A percentile compares a stretch with the other conserved stretches of the same genome.
Evolutionary conservation across 2,329 filamentous ascomycete genomes (phyloP).

Genomic region (Aspergillus flavus): DNA sequence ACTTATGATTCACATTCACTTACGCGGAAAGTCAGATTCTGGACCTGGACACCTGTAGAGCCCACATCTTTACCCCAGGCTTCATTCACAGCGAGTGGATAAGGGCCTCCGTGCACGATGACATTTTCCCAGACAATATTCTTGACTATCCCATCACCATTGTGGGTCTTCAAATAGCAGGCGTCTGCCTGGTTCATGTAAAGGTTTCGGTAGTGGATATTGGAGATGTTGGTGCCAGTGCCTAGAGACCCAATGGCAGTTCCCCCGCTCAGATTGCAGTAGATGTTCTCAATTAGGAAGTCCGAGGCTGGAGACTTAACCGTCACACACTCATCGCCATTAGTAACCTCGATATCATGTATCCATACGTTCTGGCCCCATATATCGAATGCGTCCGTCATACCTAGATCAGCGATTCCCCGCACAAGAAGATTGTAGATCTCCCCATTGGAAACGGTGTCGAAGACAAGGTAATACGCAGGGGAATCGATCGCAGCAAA

Average conservation of each 20-base stretch:
- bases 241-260: too few species aligned
- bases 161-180: too few species aligned
- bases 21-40: not conserved
- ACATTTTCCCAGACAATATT: too few species aligned
- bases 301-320: not conserved
- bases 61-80: not conserved
- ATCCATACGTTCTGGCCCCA: slow-evolving; percentile 26
- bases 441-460: slow-evolving; percentile 54
- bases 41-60: not conserved
- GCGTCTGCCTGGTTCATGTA: too few species aligned
- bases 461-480: slow-evolving; percentile 52
- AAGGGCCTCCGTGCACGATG: too few species aligned
- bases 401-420: slow-evolving; percentile 51
- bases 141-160: too few species aligned
- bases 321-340: slow-evolving; percentile 23
- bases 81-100: not conserved
- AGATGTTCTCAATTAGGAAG: not conserved
- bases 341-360: slow-evolving; percentile 24
- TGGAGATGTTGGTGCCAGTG: too few species aligned
- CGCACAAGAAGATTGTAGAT: slow-evolving; percentile 59
- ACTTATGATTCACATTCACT: not conserved
- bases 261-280: too few species aligned
- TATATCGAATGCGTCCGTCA: slow-evolving; percentile 39
- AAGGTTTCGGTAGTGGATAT: too few species aligned
- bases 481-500: slow-evolving; percentile 53